Percentiles rank a stretch among this genome's conserved stretches.
Conservation (phyloP, 352 stramenopile genomes). For the Phytopythium litorale region DNA sequence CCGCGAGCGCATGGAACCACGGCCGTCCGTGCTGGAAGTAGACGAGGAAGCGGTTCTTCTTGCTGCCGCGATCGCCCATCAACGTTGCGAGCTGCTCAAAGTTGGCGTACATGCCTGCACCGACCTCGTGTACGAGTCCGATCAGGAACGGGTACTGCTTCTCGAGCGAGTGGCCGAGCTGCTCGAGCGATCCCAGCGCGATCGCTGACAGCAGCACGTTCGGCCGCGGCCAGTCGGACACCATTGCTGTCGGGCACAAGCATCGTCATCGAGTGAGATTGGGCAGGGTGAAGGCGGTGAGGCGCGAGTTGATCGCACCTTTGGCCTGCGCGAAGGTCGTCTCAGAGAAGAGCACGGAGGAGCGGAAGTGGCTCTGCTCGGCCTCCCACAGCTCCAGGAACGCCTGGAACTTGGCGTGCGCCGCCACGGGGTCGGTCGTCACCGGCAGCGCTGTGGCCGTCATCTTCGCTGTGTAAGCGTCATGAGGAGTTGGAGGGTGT, state of each 20-base stretch:
- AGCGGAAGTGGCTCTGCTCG: conserved; percentile 50
- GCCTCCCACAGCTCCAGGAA: conserved; percentile 52
- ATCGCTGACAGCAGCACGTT: conserved; percentile 55
- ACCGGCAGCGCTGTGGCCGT: neutral
- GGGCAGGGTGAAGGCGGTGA: neutral
- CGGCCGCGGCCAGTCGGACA: conserved; percentile 35
- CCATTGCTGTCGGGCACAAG: conserved; percentile 22
- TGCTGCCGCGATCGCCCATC: conserved; percentile 2
- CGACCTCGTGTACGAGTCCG: conserved; percentile 33
- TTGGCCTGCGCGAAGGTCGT: conserved; percentile 54
- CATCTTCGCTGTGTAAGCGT: neutral
- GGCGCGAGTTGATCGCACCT: conserved; percentile 19
- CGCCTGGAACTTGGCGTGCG: conserved; percentile 39
- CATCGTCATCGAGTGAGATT: no score
- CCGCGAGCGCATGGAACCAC: conserved; percentile 39
- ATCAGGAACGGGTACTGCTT: conserved; percentile 49
- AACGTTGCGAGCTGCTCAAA: conserved; percentile 21
- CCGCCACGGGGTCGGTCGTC: conserved; percentile 16
- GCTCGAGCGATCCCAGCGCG: conserved; percentile 42
- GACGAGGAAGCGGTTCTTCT: conserved; percentile 24
- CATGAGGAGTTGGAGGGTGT: neutral
- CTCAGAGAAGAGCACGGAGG: conserved; percentile 54
- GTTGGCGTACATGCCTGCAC: conserved; percentile 38
- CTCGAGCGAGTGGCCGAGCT: conserved; percentile 36
- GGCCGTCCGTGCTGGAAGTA: conserved; percentile 46